Evolutionary conservation across 257 asterid genomes (phyloP), one percentile per base, ranked within the genome.

Genomic region (Solanum habrochaites): DNA sequence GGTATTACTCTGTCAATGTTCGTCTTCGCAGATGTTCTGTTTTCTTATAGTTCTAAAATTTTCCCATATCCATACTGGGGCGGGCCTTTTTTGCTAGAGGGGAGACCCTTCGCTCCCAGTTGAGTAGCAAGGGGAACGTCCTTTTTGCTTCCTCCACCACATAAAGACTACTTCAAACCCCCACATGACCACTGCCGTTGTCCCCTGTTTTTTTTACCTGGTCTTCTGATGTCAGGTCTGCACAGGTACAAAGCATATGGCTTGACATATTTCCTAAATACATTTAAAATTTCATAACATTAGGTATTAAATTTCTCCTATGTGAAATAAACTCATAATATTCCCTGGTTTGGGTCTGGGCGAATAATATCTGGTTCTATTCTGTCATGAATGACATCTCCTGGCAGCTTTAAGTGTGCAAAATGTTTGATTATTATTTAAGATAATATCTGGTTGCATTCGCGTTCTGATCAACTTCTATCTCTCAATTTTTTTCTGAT

Each of bases 331-430:
- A n/a, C n/a, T n/a, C n/a, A n/a, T n/a, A 87, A 93, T 96, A 42
- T 95, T 96, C 89, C 99, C 99, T 84, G 98, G 99, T 78, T 85
- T 96, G 70, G 99, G 99, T 86, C 94, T 96, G 23, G 99, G 35
- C 90, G 95, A 91, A 93, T 95, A 85, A 95, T 95, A 25, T 95
- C 99, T 40, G 99, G 99, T 32, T 98, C 99, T 37, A 96, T 96
- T 86, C 96, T 31, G 99, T 95, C 99, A 95, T 11, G 98, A 94
- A 94, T 32, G 98, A 96, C 87, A 96, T 96, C 99, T 96, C 88
- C 91, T 96, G 74, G 97, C 96, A 85, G 99, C 99, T 96, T 98
- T 96, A 89, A 96, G 98, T 89, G 49, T 49, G 43, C 1, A 25
- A 11, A 56, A 15, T 74, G 14, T 60, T 60, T 11, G 31, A 12